A percentile compares a stretch with the other conserved stretches of the same genome.
Conservation (phyloP, 2,329 filamentous ascomycete species). For the Raffaelea ambrosiae region DNA sequence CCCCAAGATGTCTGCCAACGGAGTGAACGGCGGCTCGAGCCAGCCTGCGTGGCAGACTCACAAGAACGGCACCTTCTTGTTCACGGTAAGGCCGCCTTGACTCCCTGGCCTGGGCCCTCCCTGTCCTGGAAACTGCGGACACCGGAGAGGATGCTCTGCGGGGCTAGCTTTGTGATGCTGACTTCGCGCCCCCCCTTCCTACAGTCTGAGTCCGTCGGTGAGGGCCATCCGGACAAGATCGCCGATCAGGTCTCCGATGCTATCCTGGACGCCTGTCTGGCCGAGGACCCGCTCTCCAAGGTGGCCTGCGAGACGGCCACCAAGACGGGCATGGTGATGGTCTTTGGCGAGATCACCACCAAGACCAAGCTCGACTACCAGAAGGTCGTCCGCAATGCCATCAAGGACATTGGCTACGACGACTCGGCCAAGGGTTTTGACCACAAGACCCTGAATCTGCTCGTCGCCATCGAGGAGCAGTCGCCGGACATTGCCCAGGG, state of each 20-base stretch:
- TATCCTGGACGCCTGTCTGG: conserved; percentile 94
- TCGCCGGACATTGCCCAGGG: conserved; percentile 98
- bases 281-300: conserved; percentile 94
- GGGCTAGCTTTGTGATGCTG: neutral
- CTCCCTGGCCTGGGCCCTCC: neutral
- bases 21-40: conserved; percentile 18
- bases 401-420: conserved; percentile 99
- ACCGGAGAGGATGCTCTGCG: neutral
- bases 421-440: conserved; percentile 96
- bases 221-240: conserved; percentile 94
- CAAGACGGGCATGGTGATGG: conserved; percentile 99
- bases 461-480: conserved; percentile 98
- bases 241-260: conserved; percentile 98
- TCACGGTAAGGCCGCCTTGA: conserved; percentile 69
- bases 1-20: conserved; percentile 27
- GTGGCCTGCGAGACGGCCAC: conserved; percentile 98
- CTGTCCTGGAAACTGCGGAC: neutral
- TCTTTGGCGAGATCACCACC: conserved; percentile 97
- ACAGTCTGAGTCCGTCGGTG: conserved; percentile 78
- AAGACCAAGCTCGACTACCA: conserved; percentile 96
- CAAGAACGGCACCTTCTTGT: conserved; percentile 68
- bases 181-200: neutral
- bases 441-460: conserved; percentile 99
- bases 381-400: conserved; percentile 85
- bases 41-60: conserved; percentile 34